These are phyloP conservation scores for Colletotrichum trifolii DNA, from an alignment of 2,329 filamentous ascomycete genomes.

Conservation along the genomic window DNA sequence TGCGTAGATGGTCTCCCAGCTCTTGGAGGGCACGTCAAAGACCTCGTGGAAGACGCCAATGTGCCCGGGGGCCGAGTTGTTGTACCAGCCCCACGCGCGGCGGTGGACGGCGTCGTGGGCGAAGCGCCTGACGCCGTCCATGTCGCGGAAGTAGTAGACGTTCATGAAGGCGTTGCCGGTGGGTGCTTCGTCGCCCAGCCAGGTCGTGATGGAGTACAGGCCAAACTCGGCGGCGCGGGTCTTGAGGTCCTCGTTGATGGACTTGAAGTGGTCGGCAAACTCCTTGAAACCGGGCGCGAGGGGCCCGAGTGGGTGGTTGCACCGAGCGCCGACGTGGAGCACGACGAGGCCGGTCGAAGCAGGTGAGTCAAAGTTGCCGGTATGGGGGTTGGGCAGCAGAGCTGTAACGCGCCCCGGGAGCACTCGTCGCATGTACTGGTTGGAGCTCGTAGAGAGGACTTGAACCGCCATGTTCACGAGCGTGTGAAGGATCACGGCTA, in stretches of 20 bases:
- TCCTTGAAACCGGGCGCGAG: too few species aligned
- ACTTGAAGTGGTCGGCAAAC: background rate
- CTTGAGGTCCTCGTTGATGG: background rate
- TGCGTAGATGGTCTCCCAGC: background rate
- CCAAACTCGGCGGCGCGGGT: background rate
- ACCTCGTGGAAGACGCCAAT: background rate
- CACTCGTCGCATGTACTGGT: too few species aligned
- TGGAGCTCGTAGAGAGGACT: too few species aligned
- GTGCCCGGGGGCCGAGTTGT: background rate
- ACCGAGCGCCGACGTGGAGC: too few species aligned
- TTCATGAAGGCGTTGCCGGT: background rate
- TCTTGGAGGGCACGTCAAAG: background rate
- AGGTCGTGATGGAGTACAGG: background rate
- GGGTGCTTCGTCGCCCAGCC: background rate
- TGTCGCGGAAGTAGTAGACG: background rate
- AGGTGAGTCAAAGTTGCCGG: too few species aligned
- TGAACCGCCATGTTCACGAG: too few species aligned
- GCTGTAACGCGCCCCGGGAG: too few species aligned
- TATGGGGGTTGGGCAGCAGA: too few species aligned
- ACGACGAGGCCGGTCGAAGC: too few species aligned
- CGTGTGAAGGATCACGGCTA: too few species aligned
- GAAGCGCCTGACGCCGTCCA: background rate
- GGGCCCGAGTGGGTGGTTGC: too few species aligned
- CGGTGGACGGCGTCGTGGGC: background rate
- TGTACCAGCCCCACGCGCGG: background rate